These are phyloP conservation scores for Schrenkiella parvula DNA, from an alignment of 345 rosid species.

Conservation along the genomic window DNA sequence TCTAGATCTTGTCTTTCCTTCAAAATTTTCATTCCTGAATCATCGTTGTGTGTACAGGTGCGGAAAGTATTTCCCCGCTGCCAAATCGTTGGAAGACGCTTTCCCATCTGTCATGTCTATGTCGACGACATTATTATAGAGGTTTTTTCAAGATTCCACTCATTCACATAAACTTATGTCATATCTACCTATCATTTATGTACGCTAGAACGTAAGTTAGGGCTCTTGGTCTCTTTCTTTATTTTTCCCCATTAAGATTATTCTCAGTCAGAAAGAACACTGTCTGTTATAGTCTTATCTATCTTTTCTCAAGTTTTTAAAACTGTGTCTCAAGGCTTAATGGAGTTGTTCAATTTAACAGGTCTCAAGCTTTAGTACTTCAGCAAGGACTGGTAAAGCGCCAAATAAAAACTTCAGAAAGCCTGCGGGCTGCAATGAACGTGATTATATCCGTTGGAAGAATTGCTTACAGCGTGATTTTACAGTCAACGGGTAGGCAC, in stretches of 20 bases:
- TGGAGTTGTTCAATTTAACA: constrained; percentile 9
- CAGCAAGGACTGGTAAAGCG: constrained; percentile 29
- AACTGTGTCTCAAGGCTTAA: not conserved
- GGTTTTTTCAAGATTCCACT: constrained; percentile 35
- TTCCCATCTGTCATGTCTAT: constrained; percentile 67
- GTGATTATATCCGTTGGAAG: constrained; percentile 55
- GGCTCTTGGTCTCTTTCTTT: not conserved
- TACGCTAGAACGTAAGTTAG: not conserved
- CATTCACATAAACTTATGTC: not conserved
- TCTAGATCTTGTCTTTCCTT: not conserved
- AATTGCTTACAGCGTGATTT: constrained; percentile 64
- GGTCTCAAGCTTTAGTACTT: constrained; percentile 73
- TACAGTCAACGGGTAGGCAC: constrained; percentile 59
- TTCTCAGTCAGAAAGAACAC: not conserved
- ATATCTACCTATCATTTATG: not conserved
- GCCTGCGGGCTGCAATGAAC: constrained; percentile 44
- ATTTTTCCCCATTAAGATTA: not conserved
- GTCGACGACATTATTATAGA: constrained; percentile 49
- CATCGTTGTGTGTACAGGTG: constrained; percentile 35
- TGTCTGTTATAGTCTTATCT: not conserved
- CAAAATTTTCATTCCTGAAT: not conserved
- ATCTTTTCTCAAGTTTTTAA: not conserved
- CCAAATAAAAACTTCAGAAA: constrained; percentile 21
- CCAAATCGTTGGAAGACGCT: constrained; percentile 59
- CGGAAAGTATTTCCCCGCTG: constrained; percentile 44